These are phyloP conservation scores for Eucalyptus erythrocorys DNA, from an alignment of 345 rosid species.

Conservation along the genomic window DNA sequence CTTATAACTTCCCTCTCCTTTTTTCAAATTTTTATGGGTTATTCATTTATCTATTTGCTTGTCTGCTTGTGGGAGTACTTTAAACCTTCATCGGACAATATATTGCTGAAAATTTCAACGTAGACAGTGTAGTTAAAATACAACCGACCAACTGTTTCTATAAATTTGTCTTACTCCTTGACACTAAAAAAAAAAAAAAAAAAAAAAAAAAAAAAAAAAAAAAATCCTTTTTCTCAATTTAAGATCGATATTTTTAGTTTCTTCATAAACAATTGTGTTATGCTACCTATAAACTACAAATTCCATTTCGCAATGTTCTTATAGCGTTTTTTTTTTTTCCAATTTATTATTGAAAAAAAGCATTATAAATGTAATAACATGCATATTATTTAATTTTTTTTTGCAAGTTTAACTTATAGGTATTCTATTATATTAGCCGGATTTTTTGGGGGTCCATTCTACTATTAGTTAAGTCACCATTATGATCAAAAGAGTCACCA, in stretches of 20 bases:
- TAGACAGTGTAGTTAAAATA: background rate
- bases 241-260: background rate
- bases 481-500: background rate
- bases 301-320: background rate
- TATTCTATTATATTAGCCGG: background rate
- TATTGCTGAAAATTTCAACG: background rate
- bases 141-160: background rate
- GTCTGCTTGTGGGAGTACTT: background rate
- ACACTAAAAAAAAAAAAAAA: background rate
- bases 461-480: background rate
- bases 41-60: background rate
- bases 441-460: background rate
- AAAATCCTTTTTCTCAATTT: background rate
- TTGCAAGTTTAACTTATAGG: background rate
- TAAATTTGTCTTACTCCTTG: background rate
- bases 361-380: background rate
- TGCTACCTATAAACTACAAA: background rate
- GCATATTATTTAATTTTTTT: too few relatives aligned
- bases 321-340: background rate
- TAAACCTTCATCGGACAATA: background rate
- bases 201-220: background rate
- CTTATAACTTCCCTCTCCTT: background rate
- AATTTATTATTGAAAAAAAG: background rate
- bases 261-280: background rate
- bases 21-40: background rate